These are phyloP conservation scores for Phytophthora sp. DNA, from an alignment of 352 stramenopile species.

Conservation along the genomic window DNA sequence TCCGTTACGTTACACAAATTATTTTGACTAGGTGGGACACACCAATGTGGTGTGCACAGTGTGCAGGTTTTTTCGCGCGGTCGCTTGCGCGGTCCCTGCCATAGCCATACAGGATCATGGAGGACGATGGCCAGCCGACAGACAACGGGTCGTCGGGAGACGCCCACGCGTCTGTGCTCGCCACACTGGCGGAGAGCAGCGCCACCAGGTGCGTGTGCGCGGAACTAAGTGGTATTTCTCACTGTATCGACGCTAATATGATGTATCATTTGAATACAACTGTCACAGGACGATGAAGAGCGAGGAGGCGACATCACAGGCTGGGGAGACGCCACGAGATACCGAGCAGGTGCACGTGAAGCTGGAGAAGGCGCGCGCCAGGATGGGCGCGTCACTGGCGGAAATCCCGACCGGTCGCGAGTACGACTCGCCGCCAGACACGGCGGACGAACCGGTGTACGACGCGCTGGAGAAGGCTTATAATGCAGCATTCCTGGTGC, in stretches of 20 bases:
- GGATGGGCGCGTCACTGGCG: conserved; percentile 29
- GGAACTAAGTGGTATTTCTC: not conserved
- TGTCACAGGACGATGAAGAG: not conserved
- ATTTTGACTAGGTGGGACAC: conserved; percentile 11
- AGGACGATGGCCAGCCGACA: conserved; percentile 2
- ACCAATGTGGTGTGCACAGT: conserved; percentile 4
- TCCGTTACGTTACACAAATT: too few relatives aligned
- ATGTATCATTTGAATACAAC: not conserved
- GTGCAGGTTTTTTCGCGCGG: conserved; percentile 27
- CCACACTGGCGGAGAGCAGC: conserved; percentile 25
- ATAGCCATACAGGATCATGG: conserved; percentile 27
- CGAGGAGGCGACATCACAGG: conserved; percentile 8
- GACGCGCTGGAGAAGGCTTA: conserved; percentile 71
- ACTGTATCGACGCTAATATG: not conserved
- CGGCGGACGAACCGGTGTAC: conserved; percentile 42
- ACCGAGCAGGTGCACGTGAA: conserved; percentile 50
- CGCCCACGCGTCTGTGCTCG: conserved; percentile 14
- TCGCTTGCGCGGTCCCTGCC: conserved; percentile 14
- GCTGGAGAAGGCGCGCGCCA: conserved; percentile 46
- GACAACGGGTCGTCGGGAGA: conserved; percentile 3
- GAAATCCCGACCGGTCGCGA: conserved; percentile 58
- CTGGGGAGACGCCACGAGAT: conserved; percentile 7
- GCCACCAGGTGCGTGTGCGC: conserved; percentile 12
- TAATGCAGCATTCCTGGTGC: conserved; percentile 53
- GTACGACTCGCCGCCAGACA: conserved; percentile 58